A percentile compares a stretch with the other conserved stretches of the same genome.
These are phyloP conservation scores for Crithidia brevicula DNA, from an alignment of 208 protist genomes.

Conservation along the genomic window DNA sequence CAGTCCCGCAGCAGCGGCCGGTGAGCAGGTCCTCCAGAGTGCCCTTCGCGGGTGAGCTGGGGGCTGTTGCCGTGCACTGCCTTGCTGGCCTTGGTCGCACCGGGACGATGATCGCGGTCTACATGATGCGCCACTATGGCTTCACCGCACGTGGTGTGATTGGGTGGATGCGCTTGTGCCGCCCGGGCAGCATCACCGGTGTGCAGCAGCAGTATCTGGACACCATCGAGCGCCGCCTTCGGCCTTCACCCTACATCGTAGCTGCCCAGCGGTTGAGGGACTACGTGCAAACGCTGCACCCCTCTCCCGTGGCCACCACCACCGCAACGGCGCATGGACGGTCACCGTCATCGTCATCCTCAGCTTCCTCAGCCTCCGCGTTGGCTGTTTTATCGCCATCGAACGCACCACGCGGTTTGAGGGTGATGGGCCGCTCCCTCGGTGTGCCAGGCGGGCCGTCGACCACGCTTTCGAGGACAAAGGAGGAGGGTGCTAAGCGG, in stretches of 20 bases:
- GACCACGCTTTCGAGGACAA: too few species aligned
- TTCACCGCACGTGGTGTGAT: conserved; percentile 94
- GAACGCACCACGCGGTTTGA: neutral
- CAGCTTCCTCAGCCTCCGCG: neutral
- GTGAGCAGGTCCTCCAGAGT: too few species aligned
- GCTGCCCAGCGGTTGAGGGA: conserved; percentile 23
- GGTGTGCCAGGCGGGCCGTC: neutral
- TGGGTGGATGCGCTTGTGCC: conserved; percentile 93
- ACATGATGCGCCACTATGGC: conserved; percentile 94
- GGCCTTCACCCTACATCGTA: conserved; percentile 32
- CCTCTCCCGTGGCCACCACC: neutral
- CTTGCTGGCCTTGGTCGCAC: conserved; percentile 96
- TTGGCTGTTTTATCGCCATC: neutral
- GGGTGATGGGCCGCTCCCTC: neutral
- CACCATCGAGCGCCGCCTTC: conserved; percentile 71
- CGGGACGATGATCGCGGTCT: conserved; percentile 93
- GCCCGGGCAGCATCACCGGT: conserved; percentile 96
- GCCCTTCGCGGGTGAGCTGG: conserved; percentile 23
- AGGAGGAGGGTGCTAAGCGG: too few species aligned
- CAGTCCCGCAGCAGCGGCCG: neutral
- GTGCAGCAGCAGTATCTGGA: conserved; percentile 96
- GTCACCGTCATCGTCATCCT: neutral
- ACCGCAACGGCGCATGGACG: neutral
- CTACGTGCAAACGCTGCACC: neutral
- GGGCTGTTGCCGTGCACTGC: conserved; percentile 95